A percentile compares a stretch with the other conserved stretches of the same genome.
These are phyloP conservation scores for Solanum rostratum DNA, from an alignment of 257 asterid genomes.

Conservation along the genomic window DNA sequence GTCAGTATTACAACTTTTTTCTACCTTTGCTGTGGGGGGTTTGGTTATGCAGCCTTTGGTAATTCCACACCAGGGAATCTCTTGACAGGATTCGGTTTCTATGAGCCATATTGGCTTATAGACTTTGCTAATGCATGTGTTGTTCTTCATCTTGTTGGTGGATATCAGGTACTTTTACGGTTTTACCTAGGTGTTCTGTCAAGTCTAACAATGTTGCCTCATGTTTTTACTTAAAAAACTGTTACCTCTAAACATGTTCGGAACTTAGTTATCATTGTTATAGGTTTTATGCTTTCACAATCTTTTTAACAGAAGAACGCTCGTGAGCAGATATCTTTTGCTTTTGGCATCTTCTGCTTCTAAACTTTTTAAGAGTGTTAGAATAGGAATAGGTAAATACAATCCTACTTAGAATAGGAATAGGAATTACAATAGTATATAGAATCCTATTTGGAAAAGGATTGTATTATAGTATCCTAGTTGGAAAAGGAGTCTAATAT, in stretches of 20 bases:
- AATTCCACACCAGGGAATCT: conserved; percentile 74
- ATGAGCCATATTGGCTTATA: conserved; percentile 75
- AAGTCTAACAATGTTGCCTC: neutral
- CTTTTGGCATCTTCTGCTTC: neutral
- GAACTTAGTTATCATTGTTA: neutral
- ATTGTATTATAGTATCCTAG: too few relatives aligned
- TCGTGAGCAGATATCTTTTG: neutral
- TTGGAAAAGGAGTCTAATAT: too few relatives aligned
- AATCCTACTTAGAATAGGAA: too few relatives aligned
- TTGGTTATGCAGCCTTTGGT: conserved; percentile 92
- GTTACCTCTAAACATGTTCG: neutral
- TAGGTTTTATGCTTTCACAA: neutral
- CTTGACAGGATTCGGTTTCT: conserved; percentile 78
- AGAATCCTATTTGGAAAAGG: too few relatives aligned
- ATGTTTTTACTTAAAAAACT: neutral
- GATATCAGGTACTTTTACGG: conserved; percentile 48
- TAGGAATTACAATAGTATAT: too few relatives aligned
- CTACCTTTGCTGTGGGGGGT: conserved; percentile 81
- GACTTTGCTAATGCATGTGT: conserved; percentile 84
- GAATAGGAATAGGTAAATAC: too few relatives aligned
- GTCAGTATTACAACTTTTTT: conserved; percentile 47
- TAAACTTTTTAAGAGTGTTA: neutral
- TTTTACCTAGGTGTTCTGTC: neutral
- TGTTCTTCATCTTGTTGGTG: conserved; percentile 67
- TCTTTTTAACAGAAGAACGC: neutral